Conservation (phyloP, 2,329 filamentous ascomycete genomes). For the Aschersonia sp. region DNA sequence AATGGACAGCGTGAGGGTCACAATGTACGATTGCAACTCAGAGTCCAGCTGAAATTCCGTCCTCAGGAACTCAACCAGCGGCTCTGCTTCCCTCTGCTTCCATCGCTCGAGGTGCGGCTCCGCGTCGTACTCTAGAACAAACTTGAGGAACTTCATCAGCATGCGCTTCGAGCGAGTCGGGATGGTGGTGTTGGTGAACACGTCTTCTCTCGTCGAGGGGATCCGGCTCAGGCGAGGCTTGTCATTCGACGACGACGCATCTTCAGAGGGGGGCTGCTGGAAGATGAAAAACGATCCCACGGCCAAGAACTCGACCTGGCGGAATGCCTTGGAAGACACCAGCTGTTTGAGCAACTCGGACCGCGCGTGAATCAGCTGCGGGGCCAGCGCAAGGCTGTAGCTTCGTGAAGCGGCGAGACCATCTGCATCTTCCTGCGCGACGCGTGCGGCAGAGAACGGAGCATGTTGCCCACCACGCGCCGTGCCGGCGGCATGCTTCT, state of each 20-base stretch:
- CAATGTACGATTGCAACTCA: conserved; percentile 47
- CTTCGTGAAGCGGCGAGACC: conserved; percentile 48
- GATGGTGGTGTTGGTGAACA: conserved; percentile 67
- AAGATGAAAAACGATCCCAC: conserved; percentile 88
- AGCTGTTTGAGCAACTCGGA: conserved; percentile 65
- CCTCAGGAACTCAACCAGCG: conserved; percentile 44
- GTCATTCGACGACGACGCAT: conserved; percentile 3
- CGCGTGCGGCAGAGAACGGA: conserved; percentile 14
- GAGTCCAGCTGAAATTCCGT: conserved; percentile 52
- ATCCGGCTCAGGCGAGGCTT: conserved; percentile 47
- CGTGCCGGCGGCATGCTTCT: conserved; percentile 16
- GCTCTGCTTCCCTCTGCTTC: conserved; percentile 37
- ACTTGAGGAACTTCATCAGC: conserved; percentile 88
- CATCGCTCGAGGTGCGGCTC: conserved; percentile 39
- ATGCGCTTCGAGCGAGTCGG: conserved; percentile 68
- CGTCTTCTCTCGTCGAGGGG: conserved; percentile 80
- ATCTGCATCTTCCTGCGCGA: conserved; percentile 20
- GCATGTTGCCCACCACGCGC: conserved; percentile 7
- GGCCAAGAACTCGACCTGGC: conserved; percentile 83
- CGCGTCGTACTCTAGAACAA: conserved; percentile 60
- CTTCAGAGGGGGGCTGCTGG: conserved; percentile 22
- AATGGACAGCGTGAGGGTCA: conserved; percentile 62
- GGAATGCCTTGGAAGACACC: conserved; percentile 78
- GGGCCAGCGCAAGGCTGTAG: conserved; percentile 73
- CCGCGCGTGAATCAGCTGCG: conserved; percentile 73